A percentile compares a stretch with the other conserved stretches of the same genome.
These are phyloP conservation scores for Viridothelium virens DNA, from an alignment of 495 filamentous ascomycete genomes.

Conservation along the genomic window DNA sequence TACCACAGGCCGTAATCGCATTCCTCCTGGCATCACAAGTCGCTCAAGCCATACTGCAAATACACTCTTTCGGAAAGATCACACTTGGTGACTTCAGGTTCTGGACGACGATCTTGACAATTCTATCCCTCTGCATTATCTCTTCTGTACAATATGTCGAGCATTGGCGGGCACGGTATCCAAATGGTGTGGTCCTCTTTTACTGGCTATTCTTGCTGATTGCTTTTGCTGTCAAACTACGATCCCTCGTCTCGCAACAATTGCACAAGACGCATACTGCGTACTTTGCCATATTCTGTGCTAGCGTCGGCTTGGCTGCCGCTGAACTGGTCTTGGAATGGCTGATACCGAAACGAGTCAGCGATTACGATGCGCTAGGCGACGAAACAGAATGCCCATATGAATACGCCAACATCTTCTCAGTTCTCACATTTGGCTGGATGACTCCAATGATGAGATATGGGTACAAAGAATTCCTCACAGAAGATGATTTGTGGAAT, in stretches of 20 bases:
- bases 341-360: conserved; percentile 79
- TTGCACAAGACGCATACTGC: conserved; percentile 54
- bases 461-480: conserved; percentile 85
- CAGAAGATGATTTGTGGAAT: conserved; percentile 95
- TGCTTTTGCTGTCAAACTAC: conserved; percentile 73
- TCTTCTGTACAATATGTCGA: conserved; percentile 88
- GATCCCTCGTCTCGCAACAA: conserved; percentile 73
- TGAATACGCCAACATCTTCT: conserved; percentile 92
- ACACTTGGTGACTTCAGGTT: conserved; percentile 83
- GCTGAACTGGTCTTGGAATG: conserved; percentile 81
- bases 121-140: conserved; percentile 72
- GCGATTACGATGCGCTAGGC: conserved; percentile 73
- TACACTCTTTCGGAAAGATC: conserved; percentile 56
- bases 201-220: conserved; percentile 93
- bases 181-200: conserved; percentile 88
- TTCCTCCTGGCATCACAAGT: conserved; percentile 59
- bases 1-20: conserved; percentile 55
- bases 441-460: conserved; percentile 98
- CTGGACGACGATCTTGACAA: conserved; percentile 71
- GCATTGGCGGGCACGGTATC: conserved; percentile 77
- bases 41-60: conserved; percentile 70
- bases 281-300: conserved; percentile 73
- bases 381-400: conserved; percentile 88
- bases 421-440: conserved; percentile 90
- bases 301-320: conserved; percentile 62